Percentiles rank a stretch among this genome's conserved stretches.
Conservation (phyloP, 495 filamentous ascomycete species). For the Physcia stellaris region DNA sequence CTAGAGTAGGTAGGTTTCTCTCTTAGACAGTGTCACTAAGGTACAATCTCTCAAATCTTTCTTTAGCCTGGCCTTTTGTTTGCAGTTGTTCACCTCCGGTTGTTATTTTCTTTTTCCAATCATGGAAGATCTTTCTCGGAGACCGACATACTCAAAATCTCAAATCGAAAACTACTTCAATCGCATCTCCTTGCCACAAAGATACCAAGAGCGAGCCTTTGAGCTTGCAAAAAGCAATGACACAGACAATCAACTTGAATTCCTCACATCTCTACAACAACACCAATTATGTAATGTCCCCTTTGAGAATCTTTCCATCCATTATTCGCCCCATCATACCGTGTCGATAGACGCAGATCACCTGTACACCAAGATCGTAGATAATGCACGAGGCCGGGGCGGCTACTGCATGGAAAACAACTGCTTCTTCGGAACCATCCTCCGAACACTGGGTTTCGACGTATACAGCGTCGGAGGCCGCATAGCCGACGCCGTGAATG, state of each 20-base stretch:
- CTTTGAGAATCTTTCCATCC: constrained; percentile 53
- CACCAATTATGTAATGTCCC: constrained; percentile 47
- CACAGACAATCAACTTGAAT: too few relatives aligned
- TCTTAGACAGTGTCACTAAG: too few relatives aligned
- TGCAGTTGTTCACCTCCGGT: too few relatives aligned
- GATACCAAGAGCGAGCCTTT: background rate
- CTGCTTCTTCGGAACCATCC: constrained; percentile 47
- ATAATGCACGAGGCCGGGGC: constrained; percentile 47
- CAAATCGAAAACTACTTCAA: constrained; percentile 11
- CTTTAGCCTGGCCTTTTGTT: too few relatives aligned
- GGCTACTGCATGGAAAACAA: constrained; percentile 73
- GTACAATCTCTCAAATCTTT: too few relatives aligned
- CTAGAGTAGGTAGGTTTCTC: too few relatives aligned
- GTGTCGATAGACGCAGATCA: constrained; percentile 41
- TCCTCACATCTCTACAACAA: constrained; percentile 12
- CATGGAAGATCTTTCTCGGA: too few relatives aligned
- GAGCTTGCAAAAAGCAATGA: too few relatives aligned
- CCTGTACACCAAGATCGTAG: constrained; percentile 53
- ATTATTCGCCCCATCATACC: constrained; percentile 37
- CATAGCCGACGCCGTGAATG: constrained; percentile 13
- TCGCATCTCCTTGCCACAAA: constrained; percentile 4
- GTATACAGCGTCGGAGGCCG: constrained; percentile 36
- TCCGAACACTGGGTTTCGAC: constrained; percentile 47
- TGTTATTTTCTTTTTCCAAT: too few relatives aligned
- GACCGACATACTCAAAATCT: constrained; percentile 6